phyloP scores from a whole-genome alignment of 1,284 basidiomycete species.

The Sanghuangporus baumii region DNA sequence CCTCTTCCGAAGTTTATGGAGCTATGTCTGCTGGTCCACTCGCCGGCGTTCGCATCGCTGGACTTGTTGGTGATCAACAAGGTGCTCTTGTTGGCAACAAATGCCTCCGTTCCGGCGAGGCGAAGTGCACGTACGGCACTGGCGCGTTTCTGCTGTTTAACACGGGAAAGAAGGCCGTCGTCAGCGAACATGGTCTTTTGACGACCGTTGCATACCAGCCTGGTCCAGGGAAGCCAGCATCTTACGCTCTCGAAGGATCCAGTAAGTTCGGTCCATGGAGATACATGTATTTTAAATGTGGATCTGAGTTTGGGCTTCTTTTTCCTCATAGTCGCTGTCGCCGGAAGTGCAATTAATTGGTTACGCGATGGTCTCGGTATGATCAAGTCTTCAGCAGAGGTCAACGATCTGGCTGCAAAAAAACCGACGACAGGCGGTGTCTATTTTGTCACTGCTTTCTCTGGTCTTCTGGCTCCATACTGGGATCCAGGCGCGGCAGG shows the following conservation, averaged over 20 bases:
- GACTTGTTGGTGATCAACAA: constrained; percentile 95
- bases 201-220: constrained; percentile 96
- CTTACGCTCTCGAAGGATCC: constrained; percentile 93
- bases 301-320: background rate
- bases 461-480: constrained; percentile 86
- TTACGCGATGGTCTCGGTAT: constrained; percentile 87
- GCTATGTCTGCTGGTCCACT: constrained; percentile 64
- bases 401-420: constrained; percentile 79
- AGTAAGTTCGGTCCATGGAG: constrained; percentile 44
- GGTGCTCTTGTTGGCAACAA: constrained; percentile 96
- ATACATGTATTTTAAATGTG: background rate
- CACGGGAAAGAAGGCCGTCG: constrained; percentile 84
- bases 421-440: constrained; percentile 86
- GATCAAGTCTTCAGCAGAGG: constrained; percentile 77
- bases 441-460: constrained; percentile 97
- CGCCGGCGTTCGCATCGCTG: constrained; percentile 79
- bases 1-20: constrained; percentile 91
- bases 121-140: constrained; percentile 95
- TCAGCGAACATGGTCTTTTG: constrained; percentile 82
- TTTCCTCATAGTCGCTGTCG: constrained; percentile 72
- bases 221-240: constrained; percentile 70
- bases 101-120: constrained; percentile 78
- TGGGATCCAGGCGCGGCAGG: constrained; percentile 89
- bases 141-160: constrained; percentile 95
- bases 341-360: constrained; percentile 96